Evolutionary conservation across 345 rosid species (phyloP), one percentile per base, ranked within the genome.

Genomic region (Lagerstroemia speciosa): DNA sequence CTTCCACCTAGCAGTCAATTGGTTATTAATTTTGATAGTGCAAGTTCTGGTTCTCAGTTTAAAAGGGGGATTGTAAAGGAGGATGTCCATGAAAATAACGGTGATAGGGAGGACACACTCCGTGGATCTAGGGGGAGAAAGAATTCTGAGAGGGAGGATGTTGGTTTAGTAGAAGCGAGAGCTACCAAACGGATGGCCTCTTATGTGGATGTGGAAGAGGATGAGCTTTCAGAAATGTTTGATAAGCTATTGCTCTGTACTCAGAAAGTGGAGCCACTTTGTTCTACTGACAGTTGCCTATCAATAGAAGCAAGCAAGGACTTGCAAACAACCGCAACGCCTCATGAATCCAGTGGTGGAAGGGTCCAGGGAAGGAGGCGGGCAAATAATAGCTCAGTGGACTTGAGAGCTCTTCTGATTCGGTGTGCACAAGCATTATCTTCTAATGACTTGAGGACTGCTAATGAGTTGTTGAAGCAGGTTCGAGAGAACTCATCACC

Each of bases 361-460:
- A 70, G 77, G 40, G 74, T 55, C 26, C 79, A 79, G 58, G 83
- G 83, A 57, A 87, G 77, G 75, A 89, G 74, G 75, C 84, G 72
- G 77, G 84, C 7, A 17, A 60, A 60, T 34, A 37, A 70, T 67
- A 89, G 73, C 72, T 80, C 82, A 0, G 80, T 87, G 72, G 98
- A 93, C 81, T 78, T 90, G 73, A 79, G 90, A 73, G 80, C 84
- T 12, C 89, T 87, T 36, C 73, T 89, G 66, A 78, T 81, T 36
- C 85, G 81, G 15, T 93, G 96, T 31, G 91, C 98, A 9, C 96
- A 93, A 62, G 87, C 98, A 6, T 71, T 86, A 64, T 90, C 90
- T 27, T 10, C 81, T 8, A 73, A 83, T n/a, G 90, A 93, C 71
- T 75, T 68, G 64, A 80, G 92, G 72, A 86, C 90, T 40, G 91